A percentile compares a stretch with the other conserved stretches of the same genome.
Conservation (phyloP, 2,329 filamentous ascomycete species). For the Alternaria ethzedia region DNA sequence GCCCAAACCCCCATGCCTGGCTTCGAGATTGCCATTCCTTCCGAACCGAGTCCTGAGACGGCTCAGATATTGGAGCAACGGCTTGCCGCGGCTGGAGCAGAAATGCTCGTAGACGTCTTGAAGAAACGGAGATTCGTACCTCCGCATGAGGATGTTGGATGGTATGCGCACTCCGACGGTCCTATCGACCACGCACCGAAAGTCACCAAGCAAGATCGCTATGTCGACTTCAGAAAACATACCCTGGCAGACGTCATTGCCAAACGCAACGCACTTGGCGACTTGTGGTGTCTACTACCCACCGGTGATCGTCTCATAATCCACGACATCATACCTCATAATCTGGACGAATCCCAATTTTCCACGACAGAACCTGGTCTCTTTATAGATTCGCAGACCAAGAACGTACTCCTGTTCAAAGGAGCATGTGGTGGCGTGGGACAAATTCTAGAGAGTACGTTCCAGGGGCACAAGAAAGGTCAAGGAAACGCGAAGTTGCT, state of each 20-base stretch:
- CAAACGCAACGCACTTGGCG: conserved; percentile 66
- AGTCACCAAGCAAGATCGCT: conserved; percentile 68
- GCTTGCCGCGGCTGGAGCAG: conserved; percentile 69
- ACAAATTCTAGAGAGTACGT: not conserved
- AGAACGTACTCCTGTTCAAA: not conserved
- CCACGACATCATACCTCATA: conserved; percentile 17
- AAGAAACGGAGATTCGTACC: conserved; percentile 68
- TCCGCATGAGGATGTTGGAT: conserved; percentile 56
- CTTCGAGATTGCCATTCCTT: conserved; percentile 53
- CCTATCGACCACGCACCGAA: conserved; percentile 69
- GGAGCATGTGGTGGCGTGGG: conserved; percentile 4
- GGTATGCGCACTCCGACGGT: conserved; percentile 28
- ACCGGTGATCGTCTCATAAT: conserved; percentile 38
- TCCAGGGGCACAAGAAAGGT: conserved; percentile 5
- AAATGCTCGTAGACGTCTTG: conserved; percentile 73
- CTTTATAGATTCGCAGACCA: not conserved
- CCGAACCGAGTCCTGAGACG: conserved; percentile 48
- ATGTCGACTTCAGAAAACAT: conserved; percentile 67
- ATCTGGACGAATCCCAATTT: not conserved
- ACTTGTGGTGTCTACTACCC: conserved; percentile 65
- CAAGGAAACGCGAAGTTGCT: conserved; percentile 7
- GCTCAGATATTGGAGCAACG: conserved; percentile 57
- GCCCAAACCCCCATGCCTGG: conserved; percentile 67
- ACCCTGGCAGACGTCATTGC: conserved; percentile 61
- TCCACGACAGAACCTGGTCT: conserved; percentile 8